These are phyloP conservation scores for Schizothecium vesticola DNA, from an alignment of 495 filamentous ascomycete genomes.

Conservation along the genomic window DNA sequence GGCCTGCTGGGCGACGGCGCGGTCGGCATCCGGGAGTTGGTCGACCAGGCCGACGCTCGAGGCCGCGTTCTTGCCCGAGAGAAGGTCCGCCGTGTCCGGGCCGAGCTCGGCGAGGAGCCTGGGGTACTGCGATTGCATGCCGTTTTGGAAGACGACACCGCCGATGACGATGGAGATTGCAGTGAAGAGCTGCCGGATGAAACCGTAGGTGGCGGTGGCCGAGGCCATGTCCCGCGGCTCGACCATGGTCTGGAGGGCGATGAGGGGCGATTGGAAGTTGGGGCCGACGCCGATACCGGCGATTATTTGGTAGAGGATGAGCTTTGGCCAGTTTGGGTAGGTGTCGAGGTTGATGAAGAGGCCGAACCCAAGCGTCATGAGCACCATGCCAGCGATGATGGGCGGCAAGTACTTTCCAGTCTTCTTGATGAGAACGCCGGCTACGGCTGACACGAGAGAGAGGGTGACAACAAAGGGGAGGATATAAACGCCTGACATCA, in stretches of 20 bases:
- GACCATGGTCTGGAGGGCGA: slow-evolving; percentile 71
- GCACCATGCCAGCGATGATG: slow-evolving; percentile 51
- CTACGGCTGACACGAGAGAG: slow-evolving; percentile 56
- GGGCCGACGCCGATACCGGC: slow-evolving; percentile 62
- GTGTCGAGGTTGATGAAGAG: slow-evolving; percentile 56
- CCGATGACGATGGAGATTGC: slow-evolving; percentile 72
- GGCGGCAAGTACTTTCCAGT: slow-evolving; percentile 53
- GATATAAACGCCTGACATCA: slow-evolving; percentile 74
- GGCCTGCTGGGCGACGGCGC: slow-evolving; percentile 44
- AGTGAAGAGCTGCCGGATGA: slow-evolving; percentile 67
- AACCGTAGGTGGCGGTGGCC: slow-evolving; percentile 70
- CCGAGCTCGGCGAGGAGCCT: slow-evolving; percentile 36
- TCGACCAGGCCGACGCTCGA: slow-evolving; percentile 53
- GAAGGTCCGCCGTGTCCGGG: slow-evolving; percentile 33
- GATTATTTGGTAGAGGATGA: slow-evolving; percentile 59
- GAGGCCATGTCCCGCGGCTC: slow-evolving; percentile 65
- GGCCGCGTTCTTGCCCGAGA: slow-evolving; percentile 51
- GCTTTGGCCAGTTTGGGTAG: slow-evolving; percentile 49
- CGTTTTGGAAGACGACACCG: slow-evolving; percentile 73
- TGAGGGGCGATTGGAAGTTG: slow-evolving; percentile 69
- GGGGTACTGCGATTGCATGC: slow-evolving; percentile 43
- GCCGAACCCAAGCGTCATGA: slow-evolving; percentile 61
- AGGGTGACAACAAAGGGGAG: slow-evolving; percentile 69
- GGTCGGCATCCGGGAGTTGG: slow-evolving; percentile 42
- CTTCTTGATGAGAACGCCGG: slow-evolving; percentile 68